Conservation (phyloP, 495 filamentous ascomycete genomes). For the Baudoinia panamericana region DNA sequence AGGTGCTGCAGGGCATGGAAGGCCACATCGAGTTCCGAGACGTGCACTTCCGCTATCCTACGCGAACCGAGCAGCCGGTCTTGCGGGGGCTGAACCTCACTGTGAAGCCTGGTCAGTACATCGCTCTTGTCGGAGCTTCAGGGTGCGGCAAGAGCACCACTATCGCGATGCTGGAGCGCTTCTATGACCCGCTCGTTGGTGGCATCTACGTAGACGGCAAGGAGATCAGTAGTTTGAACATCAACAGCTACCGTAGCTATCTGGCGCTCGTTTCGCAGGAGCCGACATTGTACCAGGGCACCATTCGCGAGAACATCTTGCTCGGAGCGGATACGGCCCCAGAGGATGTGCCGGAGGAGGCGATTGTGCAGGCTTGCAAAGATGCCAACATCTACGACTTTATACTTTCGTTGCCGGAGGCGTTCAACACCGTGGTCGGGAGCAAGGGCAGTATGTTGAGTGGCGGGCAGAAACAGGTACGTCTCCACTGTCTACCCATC, state of each 20-base stretch:
- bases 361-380: slow-evolving; percentile 60
- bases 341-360: slow-evolving; percentile 53
- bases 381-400: slow-evolving; percentile 91
- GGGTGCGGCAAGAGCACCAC: slow-evolving; percentile 52
- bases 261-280: slow-evolving; percentile 77
- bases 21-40: slow-evolving; percentile 41
- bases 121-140: slow-evolving; percentile 46
- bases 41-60: slow-evolving; percentile 49
- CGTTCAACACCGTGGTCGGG: slow-evolving; percentile 31
- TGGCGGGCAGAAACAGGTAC: slow-evolving; percentile 34
- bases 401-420: slow-evolving; percentile 50
- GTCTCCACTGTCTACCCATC: too few species aligned
- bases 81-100: slow-evolving; percentile 34
- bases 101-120: slow-evolving; percentile 45
- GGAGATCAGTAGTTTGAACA: slow-evolving; percentile 59
- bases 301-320: slow-evolving; percentile 69
- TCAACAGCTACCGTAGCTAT: slow-evolving; percentile 63
- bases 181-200: slow-evolving; percentile 61
- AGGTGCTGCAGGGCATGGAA: slow-evolving; percentile 42
- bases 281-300: slow-evolving; percentile 75
- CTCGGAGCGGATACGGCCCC: slow-evolving; percentile 44
- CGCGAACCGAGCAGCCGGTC: slow-evolving; percentile 49
- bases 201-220: slow-evolving; percentile 60
- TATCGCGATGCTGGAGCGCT: slow-evolving; percentile 45
- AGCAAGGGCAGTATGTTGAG: slow-evolving; percentile 30